Evolutionary conservation across 305 asterid species (phyloP).

Genomic region (Fraxinus velutina): DNA sequence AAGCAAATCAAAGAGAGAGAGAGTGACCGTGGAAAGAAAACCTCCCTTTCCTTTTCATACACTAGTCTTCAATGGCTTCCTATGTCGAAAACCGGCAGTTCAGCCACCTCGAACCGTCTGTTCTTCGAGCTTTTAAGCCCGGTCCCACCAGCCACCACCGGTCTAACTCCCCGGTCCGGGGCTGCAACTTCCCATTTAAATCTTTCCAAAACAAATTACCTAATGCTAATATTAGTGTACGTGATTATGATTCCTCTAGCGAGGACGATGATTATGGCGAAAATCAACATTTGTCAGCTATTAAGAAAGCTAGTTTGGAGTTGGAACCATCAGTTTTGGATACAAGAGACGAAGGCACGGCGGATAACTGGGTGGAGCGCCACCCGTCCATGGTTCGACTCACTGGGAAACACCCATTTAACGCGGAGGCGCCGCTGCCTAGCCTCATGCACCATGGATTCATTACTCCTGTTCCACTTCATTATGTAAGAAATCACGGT

Average conservation of each 20-base stretch:
- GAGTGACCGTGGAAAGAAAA: background rate
- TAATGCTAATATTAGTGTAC: background rate
- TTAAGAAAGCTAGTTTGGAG: conserved; percentile 52
- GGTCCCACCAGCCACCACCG: conserved; percentile 32
- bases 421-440: conserved; percentile 77
- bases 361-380: conserved; percentile 79
- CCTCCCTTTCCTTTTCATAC: background rate
- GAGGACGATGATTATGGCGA: conserved; percentile 49
- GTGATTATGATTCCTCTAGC: conserved; percentile 43
- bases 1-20: background rate
- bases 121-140: conserved; percentile 37
- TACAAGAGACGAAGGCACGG: conserved; percentile 61
- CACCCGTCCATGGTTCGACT: conserved; percentile 74
- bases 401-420: conserved; percentile 95
- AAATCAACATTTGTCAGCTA: conserved; percentile 18
- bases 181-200: conserved; percentile 36
- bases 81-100: conserved; percentile 72
- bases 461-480: conserved; percentile 91
- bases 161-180: conserved; percentile 65
- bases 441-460: conserved; percentile 91
- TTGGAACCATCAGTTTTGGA: conserved; percentile 65
- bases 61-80: conserved; percentile 65
- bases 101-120: conserved; percentile 43
- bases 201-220: background rate
- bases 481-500: conserved; percentile 97